Conservation (phyloP, 257 asterid genomes). For the Lantana camara region DNA sequence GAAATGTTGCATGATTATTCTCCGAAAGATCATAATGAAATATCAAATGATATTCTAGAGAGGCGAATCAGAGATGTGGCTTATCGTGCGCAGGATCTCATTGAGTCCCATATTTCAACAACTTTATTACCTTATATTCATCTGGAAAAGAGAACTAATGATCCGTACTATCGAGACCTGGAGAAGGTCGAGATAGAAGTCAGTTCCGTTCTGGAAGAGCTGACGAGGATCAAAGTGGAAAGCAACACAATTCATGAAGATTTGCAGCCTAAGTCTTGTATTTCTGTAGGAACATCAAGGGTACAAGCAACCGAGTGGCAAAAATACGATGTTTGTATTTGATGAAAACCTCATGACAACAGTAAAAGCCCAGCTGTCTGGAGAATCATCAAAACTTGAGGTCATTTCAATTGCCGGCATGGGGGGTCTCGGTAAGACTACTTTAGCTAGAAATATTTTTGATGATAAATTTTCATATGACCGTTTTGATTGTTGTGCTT, state of each 20-base stretch:
- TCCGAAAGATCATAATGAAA: no score
- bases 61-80: background rate
- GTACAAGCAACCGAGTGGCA: background rate
- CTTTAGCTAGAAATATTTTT: conserved; percentile 7
- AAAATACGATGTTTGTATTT: background rate
- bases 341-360: background rate
- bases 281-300: background rate
- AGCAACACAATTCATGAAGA: no score
- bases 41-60: background rate
- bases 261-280: no score
- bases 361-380: conserved; percentile 1
- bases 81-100: background rate
- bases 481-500: background rate
- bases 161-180: no score
- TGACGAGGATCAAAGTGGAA: no score
- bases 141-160: no score
- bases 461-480: background rate
- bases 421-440: conserved; percentile 23
- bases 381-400: conserved; percentile 9
- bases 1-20: no score
- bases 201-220: background rate
- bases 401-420: conserved; percentile 5
- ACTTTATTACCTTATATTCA: no score
- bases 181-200: background rate
- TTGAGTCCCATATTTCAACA: background rate